A percentile compares a stretch with the other conserved stretches of the same genome.
phyloP scores from a whole-genome alignment of 768 basidiomycete genomes.

The Rhodotorula taiwanensis region DNA sequence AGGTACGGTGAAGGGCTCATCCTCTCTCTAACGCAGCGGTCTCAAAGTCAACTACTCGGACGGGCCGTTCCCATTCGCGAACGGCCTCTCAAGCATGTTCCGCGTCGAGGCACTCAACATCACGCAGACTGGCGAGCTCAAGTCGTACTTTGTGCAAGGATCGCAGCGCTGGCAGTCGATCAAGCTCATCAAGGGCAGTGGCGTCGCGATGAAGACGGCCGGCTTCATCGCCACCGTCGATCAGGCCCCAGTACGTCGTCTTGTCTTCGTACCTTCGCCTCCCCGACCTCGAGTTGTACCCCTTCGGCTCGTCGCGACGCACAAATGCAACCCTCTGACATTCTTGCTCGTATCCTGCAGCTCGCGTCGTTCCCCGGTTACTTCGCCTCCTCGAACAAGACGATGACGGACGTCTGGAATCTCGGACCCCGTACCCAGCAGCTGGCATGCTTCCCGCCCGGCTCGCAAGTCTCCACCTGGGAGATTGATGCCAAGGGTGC shows the following conservation, averaged over 20 bases:
- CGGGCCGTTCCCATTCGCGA: slow-evolving; percentile 3
- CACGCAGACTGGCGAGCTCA: not conserved
- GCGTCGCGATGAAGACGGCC: not conserved
- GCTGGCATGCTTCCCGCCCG: not conserved
- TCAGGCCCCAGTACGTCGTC: not conserved
- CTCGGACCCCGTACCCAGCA: not conserved
- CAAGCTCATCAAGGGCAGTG: not conserved
- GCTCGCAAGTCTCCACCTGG: slow-evolving; percentile 3
- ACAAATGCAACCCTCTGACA: too few relatives aligned
- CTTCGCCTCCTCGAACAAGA: not conserved
- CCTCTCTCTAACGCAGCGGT: not conserved
- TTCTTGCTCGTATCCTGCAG: too few relatives aligned
- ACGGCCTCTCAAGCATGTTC: not conserved
- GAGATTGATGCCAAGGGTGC: not conserved
- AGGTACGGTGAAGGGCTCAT: too few relatives aligned
- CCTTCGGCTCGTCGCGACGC: too few relatives aligned
- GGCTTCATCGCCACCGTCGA: slow-evolving; percentile 1
- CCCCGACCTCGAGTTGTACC: too few relatives aligned
- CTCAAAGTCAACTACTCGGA: not conserved
- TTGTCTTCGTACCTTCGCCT: too few relatives aligned
- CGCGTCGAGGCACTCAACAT: slow-evolving; percentile 8
- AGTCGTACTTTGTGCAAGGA: not conserved
- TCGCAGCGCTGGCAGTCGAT: not conserved
- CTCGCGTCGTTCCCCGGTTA: not conserved
- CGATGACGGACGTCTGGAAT: not conserved